Conservation (phyloP, 148 eudicot genomes). For the Nyssa sinensis region DNA sequence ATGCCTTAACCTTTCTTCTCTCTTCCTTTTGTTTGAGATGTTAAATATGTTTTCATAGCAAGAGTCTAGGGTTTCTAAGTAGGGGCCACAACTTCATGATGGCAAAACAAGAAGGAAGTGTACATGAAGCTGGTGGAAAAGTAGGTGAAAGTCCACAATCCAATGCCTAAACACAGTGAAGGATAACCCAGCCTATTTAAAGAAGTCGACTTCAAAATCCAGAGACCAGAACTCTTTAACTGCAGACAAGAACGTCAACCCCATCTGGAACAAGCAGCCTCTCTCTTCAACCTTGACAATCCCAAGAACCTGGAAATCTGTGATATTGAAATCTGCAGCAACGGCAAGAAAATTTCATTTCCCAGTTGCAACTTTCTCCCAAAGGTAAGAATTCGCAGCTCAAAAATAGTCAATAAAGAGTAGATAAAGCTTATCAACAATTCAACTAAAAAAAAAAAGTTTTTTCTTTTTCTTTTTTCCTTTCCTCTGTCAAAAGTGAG, state of each 20-base stretch:
- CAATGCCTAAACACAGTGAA: conserved; percentile 35
- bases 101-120: conserved; percentile 33
- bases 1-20: not conserved
- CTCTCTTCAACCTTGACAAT: conserved; percentile 25
- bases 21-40: too few species aligned
- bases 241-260: conserved; percentile 34
- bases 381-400: conserved; percentile 36
- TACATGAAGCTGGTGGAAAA: conserved; percentile 37
- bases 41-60: conserved; percentile 46
- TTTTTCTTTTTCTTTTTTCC: too few species aligned
- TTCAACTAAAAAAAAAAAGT: conserved; percentile 31
- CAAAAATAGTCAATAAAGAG: conserved; percentile 36
- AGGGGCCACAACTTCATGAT: too few species aligned
- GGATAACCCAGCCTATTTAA: conserved; percentile 35
- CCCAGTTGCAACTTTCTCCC: conserved; percentile 32
- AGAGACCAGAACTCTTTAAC: conserved; percentile 28
- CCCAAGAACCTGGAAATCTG: conserved; percentile 20
- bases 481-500: conserved; percentile 31
- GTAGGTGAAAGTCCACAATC: conserved; percentile 35
- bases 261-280: conserved; percentile 38
- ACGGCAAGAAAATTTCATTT: conserved; percentile 24
- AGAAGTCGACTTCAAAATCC: conserved; percentile 36
- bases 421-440: conserved; percentile 34
- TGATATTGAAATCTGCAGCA: conserved; percentile 29
- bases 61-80: too few species aligned